These are phyloP conservation scores for Talaromyces piceae DNA, from an alignment of 2,329 filamentous ascomycete genomes.

Conservation along the genomic window DNA sequence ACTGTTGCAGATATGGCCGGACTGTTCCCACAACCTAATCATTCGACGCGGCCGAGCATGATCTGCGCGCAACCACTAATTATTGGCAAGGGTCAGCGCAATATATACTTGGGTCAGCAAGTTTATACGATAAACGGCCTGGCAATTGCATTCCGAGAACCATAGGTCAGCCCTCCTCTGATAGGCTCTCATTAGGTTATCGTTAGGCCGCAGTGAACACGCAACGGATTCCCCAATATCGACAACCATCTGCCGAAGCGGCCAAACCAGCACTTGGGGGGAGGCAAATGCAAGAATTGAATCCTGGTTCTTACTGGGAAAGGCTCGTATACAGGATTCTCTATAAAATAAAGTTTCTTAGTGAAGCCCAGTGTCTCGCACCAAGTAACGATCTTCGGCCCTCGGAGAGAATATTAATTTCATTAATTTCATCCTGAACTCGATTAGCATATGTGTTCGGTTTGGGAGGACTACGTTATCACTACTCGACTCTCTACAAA, in stretches of 20 bases:
- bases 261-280: neutral
- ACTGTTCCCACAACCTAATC: neutral
- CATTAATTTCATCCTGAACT: neutral
- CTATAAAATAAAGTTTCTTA: no score
- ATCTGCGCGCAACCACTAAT: neutral
- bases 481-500: neutral
- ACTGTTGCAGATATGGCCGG: neutral
- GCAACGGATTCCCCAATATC: no score
- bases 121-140: neutral
- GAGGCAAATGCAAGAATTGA: no score
- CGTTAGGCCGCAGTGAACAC: neutral
- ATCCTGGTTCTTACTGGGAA: no score
- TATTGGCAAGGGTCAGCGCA: neutral
- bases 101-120: neutral
- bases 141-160: neutral
- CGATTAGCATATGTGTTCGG: neutral
- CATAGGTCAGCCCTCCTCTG: neutral
- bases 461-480: neutral
- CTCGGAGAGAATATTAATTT: no score
- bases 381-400: neutral
- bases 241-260: no score
- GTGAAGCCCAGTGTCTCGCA: neutral
- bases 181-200: neutral
- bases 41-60: neutral
- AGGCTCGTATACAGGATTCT: no score